Conservation (phyloP, 177 flowering plant genomes). For the Vitis hybrid region DNA sequence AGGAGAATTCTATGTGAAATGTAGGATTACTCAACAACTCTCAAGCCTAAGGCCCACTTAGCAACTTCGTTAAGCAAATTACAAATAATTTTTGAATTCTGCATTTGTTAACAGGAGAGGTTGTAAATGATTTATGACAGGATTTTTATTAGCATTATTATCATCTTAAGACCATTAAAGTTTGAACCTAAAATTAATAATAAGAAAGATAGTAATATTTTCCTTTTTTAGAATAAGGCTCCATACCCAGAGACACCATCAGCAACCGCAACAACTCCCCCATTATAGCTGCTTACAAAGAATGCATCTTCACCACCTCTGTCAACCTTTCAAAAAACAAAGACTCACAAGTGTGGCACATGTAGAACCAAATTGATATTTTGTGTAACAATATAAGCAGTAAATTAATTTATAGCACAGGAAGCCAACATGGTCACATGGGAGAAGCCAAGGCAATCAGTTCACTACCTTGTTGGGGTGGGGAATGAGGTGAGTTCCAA, state of each 20-base stretch:
- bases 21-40: no score
- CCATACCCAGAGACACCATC: constrained; percentile 96
- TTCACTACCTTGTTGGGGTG: constrained; percentile 77
- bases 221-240: neutral
- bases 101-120: no score
- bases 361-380: neutral
- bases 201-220: neutral
- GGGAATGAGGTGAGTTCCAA: constrained; percentile 85
- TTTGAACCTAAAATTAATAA: neutral
- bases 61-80: neutral
- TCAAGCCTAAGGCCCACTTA: no score
- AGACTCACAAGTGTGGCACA: neutral
- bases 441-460: neutral
- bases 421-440: neutral
- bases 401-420: neutral
- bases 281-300: constrained; percentile 64
- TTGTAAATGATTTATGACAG: no score
- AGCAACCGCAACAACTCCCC: constrained; percentile 86
- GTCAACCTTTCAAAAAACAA: constrained; percentile 49
- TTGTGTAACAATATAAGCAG: neutral
- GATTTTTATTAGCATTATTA: no score
- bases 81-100: neutral
- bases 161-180: no score
- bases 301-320: constrained; percentile 96
- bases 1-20: no score